These are phyloP conservation scores for Eleusine indica DNA, from an alignment of 176 grass and related monocot genomes.

Conservation along the genomic window DNA sequence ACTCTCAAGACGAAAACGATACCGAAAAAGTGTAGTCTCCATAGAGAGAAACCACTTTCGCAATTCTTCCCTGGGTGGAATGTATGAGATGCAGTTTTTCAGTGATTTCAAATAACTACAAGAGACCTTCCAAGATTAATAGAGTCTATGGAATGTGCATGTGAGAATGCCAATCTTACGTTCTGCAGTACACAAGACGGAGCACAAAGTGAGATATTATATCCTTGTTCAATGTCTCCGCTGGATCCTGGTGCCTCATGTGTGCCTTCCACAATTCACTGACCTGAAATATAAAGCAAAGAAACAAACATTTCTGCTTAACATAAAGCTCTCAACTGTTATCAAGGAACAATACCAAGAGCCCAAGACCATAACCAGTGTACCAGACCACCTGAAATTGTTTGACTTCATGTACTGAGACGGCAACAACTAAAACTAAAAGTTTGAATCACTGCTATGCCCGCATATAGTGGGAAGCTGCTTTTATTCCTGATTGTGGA, in stretches of 20 bases:
- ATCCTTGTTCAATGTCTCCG: conserved; percentile 83
- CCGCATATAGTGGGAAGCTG: background rate
- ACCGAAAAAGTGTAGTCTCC: conserved; percentile 83
- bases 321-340: background rate
- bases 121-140: background rate
- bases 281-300: conserved; percentile 47
- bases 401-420: background rate
- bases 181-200: conserved; percentile 98
- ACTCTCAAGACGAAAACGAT: conserved; percentile 75
- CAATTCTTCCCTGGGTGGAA: conserved; percentile 69
- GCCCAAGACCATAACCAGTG: background rate
- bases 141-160: background rate
- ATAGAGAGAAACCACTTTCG: conserved; percentile 98
- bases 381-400: background rate
- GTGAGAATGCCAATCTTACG: conserved; percentile 53
- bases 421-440: background rate
- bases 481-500: background rate
- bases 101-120: conserved; percentile 20
- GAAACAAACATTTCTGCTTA: conserved; percentile 20
- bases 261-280: conserved; percentile 69
- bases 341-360: background rate
- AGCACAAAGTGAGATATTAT: conserved; percentile 97
- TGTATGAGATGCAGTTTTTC: background rate
- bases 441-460: background rate
- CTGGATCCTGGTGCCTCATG: conserved; percentile 91